phyloP scores from a whole-genome alignment of 2,329 filamentous ascomycete genomes.

The Phaeosphaeriaceae sp. region DNA sequence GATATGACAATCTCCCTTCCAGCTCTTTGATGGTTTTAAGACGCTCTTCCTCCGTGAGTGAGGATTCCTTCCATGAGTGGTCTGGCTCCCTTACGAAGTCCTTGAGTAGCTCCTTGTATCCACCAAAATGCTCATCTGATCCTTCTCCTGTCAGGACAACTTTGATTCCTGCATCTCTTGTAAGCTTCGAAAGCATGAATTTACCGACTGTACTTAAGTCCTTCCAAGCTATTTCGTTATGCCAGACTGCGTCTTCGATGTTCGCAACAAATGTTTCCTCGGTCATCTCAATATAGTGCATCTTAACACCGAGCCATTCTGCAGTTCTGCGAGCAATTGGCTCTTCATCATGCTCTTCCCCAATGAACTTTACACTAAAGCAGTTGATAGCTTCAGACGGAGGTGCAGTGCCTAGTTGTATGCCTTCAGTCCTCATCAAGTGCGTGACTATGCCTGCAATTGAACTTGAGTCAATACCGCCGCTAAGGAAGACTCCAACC shows the following conservation, averaged over 20 bases:
- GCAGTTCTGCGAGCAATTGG: conserved; percentile 56
- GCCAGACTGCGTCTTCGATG: conserved; percentile 55
- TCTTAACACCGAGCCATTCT: conserved; percentile 56
- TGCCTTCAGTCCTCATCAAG: conserved; percentile 49
- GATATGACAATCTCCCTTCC: conserved; percentile 13
- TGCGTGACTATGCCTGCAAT: conserved; percentile 64
- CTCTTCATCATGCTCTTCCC: conserved; percentile 50
- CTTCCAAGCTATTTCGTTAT: conserved; percentile 53
- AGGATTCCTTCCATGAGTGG: conserved; percentile 14
- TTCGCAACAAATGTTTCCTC: conserved; percentile 52
- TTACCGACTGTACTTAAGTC: conserved; percentile 63
- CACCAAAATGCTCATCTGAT: conserved; percentile 62
- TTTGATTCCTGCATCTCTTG: conserved; percentile 56
- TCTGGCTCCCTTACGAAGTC: conserved; percentile 61
- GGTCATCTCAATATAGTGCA: conserved; percentile 46
- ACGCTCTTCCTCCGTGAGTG: conserved; percentile 19
- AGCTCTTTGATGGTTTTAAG: conserved; percentile 11
- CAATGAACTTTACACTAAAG: conserved; percentile 62
- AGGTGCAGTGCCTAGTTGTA: conserved; percentile 53
- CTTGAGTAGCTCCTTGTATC: conserved; percentile 56
- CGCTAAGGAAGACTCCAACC: conserved; percentile 63
- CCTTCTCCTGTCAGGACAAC: conserved; percentile 63
- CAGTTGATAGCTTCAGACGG: conserved; percentile 44
- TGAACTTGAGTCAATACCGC: conserved; percentile 64
- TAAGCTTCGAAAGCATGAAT: conserved; percentile 56